Percentiles rank a stretch among this genome's conserved stretches.
These are phyloP conservation scores for Jaapia argillacea DNA, from an alignment of 768 basidiomycete genomes.

Conservation along the genomic window DNA sequence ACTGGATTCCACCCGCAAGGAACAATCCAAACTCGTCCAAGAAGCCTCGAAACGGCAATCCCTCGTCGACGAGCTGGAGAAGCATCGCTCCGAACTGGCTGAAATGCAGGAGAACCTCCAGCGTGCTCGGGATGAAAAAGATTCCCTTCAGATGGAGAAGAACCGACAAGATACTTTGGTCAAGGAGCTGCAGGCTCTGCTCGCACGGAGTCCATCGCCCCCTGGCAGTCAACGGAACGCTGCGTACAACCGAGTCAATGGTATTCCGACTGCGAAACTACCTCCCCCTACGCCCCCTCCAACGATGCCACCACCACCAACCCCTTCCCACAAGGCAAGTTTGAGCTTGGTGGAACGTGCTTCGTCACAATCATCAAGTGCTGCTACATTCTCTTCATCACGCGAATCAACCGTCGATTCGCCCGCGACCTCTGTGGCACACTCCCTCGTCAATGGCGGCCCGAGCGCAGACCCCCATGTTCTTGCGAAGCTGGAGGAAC, in stretches of 20 bases:
- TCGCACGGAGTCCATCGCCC: constrained; percentile 38
- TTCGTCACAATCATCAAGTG: constrained; percentile 40
- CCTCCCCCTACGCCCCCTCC: constrained; percentile 88
- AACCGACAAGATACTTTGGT: constrained; percentile 54
- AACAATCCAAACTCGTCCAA: constrained; percentile 54
- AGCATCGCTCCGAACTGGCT: constrained; percentile 63
- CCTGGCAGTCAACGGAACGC: constrained; percentile 16
- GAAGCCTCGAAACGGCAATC: constrained; percentile 72
- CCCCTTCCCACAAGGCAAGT: constrained; percentile 44
- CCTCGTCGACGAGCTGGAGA: constrained; percentile 65
- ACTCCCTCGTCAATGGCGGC: constrained; percentile 24
- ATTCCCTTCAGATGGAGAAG: constrained; percentile 65
- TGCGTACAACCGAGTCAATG: constrained; percentile 46
- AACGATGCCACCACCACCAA: constrained; percentile 75
- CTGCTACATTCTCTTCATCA: constrained; percentile 47
- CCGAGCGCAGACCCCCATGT: constrained; percentile 42
- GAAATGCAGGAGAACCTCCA: constrained; percentile 74
- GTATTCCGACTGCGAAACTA: constrained; percentile 60
- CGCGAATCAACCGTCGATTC: constrained; percentile 61
- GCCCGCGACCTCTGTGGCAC: constrained; percentile 36
- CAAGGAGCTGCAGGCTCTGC: constrained; percentile 72
- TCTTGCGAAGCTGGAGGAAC: constrained; percentile 54
- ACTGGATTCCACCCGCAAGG: constrained; percentile 43
- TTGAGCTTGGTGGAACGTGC: constrained; percentile 39
- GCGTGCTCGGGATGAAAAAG: constrained; percentile 76